A percentile compares a stretch with the other conserved stretches of the same genome.
Evolutionary conservation across 371 early-diverging fungal species (phyloP).

Genomic region (Parasitella parasitica): DNA sequence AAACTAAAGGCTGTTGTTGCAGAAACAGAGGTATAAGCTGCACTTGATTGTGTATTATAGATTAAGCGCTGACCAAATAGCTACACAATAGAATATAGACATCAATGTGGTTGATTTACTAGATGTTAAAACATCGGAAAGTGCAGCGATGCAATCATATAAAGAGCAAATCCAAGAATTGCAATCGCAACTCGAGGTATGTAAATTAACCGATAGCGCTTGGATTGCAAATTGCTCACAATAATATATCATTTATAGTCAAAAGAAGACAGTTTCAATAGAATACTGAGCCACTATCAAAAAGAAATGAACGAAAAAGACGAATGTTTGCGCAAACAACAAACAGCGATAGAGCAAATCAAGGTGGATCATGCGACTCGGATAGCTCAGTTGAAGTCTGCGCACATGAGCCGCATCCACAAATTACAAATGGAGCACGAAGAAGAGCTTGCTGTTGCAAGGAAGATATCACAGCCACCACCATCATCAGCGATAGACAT

Average conservation of each 20-base stretch:
- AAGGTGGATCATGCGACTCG: slow-evolving; percentile 1
- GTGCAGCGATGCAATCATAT: background rate
- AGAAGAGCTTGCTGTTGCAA: background rate
- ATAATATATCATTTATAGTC: slow-evolving; percentile 3
- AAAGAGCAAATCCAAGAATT: slow-evolving; percentile 3
- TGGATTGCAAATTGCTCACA: background rate
- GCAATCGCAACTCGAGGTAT: slow-evolving; percentile 21
- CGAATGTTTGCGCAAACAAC: background rate
- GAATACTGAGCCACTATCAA: background rate
- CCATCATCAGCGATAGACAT: background rate
- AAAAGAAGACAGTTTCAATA: slow-evolving; percentile 1
- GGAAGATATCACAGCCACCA: background rate
- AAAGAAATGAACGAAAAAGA: background rate
- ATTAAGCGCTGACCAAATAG: no score
- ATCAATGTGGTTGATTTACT: slow-evolving; percentile 1
- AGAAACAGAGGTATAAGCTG: slow-evolving; percentile 2
- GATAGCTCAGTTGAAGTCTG: background rate
- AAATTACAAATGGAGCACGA: background rate
- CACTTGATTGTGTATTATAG: background rate
- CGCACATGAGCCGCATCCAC: background rate
- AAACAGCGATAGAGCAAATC: background rate
- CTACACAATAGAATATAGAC: background rate
- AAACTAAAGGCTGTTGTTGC: background rate
- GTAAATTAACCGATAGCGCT: background rate
- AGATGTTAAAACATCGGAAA: background rate